Evolutionary conservation across 257 asterid species (phyloP), one percentile per base, ranked within the genome.

Genomic region (Salvia hispanica): DNA sequence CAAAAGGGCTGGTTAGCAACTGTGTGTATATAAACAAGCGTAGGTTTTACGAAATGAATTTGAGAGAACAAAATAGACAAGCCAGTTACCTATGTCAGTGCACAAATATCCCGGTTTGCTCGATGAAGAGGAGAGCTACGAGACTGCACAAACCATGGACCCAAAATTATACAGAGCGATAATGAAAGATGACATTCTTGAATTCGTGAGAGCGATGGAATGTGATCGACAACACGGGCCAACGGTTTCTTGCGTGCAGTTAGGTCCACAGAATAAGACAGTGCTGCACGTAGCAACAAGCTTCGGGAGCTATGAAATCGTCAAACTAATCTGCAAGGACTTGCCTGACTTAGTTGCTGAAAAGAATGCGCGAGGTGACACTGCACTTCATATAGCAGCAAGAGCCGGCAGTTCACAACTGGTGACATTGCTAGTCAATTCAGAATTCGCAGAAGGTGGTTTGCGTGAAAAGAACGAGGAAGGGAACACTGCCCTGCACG

Each of bases 331-430:
- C 7, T 81, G 89, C 76, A 74, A 79, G 83, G 89, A 84, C 72
- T 73, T 84, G 13, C 83, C 86, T 7, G 71, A 62, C 79, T 68
- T 69, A 36, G 76, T 77, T 65, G 64, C 81, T 4, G 85, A 75
- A 36, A 84, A 75, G 70, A 74, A 84, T 73, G 85, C 79, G 10
- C 74, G 65, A 75, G 86, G 85, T 8, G 83, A 81, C 42, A 79
- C 78, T 9, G 73, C 89, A 45, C 83, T 81, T 40, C 86, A 84
- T 56, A 64, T 84, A 59, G 89, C 86, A 31, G 85, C 89, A 16
- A 76, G 83, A 57, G 78, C 80, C 14, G 86, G 86, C 9, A 81
- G 80, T 56, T 46, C 74, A 14, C 64, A 58, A 48, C 66, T 84
- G 60, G 79, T 77, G 40, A 71, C 68, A 0, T 9, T 81, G 57